Evolutionary conservation across 345 rosid genomes (phyloP), one percentile per base, ranked within the genome.

Genomic region (Geranium brycei): DNA sequence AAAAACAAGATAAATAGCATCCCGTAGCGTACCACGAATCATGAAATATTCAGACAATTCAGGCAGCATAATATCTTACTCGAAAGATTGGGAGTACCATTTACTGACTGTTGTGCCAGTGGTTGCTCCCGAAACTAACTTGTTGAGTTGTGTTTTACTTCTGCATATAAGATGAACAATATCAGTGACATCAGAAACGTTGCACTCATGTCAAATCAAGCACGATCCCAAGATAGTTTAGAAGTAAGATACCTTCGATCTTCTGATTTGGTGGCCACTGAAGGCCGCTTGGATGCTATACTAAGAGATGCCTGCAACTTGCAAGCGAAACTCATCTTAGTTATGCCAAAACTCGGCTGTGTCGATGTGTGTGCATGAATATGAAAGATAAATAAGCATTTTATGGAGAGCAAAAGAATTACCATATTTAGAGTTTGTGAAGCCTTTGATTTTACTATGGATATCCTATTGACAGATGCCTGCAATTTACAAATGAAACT

Each of bases 211-310:
- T 35, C 5, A 35, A 35, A 35, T 35, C 41, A 35, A 35, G 41
- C 41, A 35, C 41, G 41, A 35, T 47, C 14, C 53, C 53, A 47
- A 47, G 53, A 47, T 47, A 13, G 32, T 32, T 69, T 3, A 57
- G 62, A 69, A 59, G 47, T 19, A 63, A 19, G 64, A 17, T 72
- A 91, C 95, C 96, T 87, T 72, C 68, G 81, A 58, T 77, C 73
- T 72, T 76, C 80, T 58, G 79, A 60, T 18, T 62, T 82, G 51
- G 32, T 75, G 66, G 31, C 69, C 58, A 57, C 67, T 67, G 75
- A 67, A 76, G 83, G 76, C 72, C 65, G 77, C 71, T 72, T 69
- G n/a, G 81, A 67, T 68, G 61, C 71, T 63, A 62, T 74, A 64
- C 51, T 58, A 75, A 69, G 63, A 65, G 89, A 79, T 62, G 76